A percentile compares a stretch with the other conserved stretches of the same genome.
Conservation (phyloP, 805 yeast species). For the Torulaspora quercuum region DNA sequence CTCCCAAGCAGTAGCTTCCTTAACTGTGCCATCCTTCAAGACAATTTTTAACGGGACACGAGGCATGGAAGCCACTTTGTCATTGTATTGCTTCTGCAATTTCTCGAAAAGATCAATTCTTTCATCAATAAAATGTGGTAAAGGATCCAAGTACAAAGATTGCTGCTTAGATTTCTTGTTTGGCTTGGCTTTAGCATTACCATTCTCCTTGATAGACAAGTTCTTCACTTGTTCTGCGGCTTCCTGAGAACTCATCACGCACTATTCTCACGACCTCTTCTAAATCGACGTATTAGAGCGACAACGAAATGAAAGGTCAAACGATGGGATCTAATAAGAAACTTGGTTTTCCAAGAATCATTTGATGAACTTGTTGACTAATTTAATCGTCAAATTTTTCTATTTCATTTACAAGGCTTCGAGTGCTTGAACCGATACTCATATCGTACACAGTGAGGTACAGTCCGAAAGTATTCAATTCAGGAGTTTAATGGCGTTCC, state of each 20-base stretch:
- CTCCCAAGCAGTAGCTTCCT: conserved; percentile 81
- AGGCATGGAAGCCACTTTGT: conserved; percentile 57
- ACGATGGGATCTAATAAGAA: too few relatives aligned
- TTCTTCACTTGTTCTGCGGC: conserved; percentile 42
- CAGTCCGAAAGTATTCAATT: too few relatives aligned
- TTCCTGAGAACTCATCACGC: conserved; percentile 21
- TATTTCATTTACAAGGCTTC: too few relatives aligned
- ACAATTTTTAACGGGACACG: conserved; percentile 71
- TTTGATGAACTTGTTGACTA: too few relatives aligned
- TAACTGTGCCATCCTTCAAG: conserved; percentile 78
- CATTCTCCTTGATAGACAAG: conserved; percentile 38
- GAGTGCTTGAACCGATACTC: too few relatives aligned
- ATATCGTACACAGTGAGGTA: too few relatives aligned
- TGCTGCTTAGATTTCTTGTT: conserved; percentile 45
- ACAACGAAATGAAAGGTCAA: too few relatives aligned
- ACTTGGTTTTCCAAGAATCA: too few relatives aligned
- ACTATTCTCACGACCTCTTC: too few relatives aligned
- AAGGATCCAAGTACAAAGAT: conserved; percentile 59
- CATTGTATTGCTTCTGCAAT: conserved; percentile 74
- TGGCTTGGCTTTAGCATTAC: conserved; percentile 25
- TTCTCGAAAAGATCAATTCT: conserved; percentile 77
- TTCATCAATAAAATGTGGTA: conserved; percentile 78
- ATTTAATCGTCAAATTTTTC: too few relatives aligned
- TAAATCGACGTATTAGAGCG: too few relatives aligned
- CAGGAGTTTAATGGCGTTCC: too few relatives aligned